phyloP scores from a whole-genome alignment of 768 basidiomycete species.

The Trametes elegans region DNA sequence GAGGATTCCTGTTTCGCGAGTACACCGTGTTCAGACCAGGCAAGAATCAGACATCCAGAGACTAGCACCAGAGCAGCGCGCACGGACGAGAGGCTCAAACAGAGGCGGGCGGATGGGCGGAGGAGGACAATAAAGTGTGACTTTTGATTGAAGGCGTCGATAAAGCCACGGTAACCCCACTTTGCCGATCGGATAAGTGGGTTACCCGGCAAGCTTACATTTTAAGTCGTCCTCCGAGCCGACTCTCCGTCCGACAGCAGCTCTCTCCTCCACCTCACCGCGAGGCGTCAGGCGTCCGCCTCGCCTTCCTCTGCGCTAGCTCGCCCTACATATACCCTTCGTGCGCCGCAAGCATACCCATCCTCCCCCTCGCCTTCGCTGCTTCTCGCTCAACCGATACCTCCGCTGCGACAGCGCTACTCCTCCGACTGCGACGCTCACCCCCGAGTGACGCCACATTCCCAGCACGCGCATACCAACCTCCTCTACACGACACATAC shows the following conservation, averaged over 20 bases:
- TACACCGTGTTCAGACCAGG: neutral
- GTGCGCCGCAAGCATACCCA: conserved; percentile 4
- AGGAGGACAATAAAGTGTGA: neutral
- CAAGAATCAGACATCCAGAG: neutral
- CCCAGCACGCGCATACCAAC: neutral
- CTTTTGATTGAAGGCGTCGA: conserved; percentile 1
- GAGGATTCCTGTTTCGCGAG: neutral
- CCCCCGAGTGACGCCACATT: conserved; percentile 7
- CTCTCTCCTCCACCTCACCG: conserved; percentile 18
- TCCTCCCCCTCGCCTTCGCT: conserved; percentile 1
- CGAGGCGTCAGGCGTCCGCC: conserved; percentile 19
- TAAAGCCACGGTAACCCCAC: conserved; percentile 2
- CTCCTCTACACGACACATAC: neutral
- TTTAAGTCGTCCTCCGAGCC: conserved; percentile 8
- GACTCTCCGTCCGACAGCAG: conserved; percentile 8
- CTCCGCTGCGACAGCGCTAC: conserved; percentile 7
- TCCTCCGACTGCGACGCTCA: conserved; percentile 7
- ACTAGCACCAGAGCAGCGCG: neutral
- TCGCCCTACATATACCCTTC: conserved; percentile 15
- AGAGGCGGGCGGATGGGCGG: neutral
- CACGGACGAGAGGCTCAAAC: neutral
- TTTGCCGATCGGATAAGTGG: conserved; percentile 11
- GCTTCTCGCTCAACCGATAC: neutral
- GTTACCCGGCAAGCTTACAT: conserved; percentile 2
- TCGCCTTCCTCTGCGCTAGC: conserved; percentile 13